Evolutionary conservation across 23 red algal genomes (phyloP).

Genomic region (Gracilaria domingensis): DNA sequence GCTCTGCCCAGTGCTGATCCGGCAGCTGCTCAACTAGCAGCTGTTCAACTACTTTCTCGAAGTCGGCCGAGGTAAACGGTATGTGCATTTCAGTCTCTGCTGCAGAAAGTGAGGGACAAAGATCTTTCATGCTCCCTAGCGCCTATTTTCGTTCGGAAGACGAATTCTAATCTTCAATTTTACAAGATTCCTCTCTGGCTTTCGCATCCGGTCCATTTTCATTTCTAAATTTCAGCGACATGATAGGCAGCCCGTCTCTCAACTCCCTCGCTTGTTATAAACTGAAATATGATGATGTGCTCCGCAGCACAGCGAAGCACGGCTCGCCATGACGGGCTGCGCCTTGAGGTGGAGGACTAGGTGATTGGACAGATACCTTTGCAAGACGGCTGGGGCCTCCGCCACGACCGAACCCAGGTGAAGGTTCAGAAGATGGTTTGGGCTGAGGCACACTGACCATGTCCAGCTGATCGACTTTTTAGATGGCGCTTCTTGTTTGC

Average conservation of each 20-base stretch:
- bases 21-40: slow-evolving; percentile 39
- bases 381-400: slow-evolving; percentile 12
- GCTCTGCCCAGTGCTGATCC: slow-evolving; percentile 51
- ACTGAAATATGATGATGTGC: slow-evolving; percentile 24
- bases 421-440: not conserved
- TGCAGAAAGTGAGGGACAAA: slow-evolving; percentile 8
- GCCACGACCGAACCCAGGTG: not conserved
- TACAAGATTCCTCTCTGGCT: not conserved
- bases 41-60: slow-evolving; percentile 19
- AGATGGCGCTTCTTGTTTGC: not conserved
- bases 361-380: not conserved
- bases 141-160: slow-evolving; percentile 36
- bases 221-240: not conserved
- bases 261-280: not conserved
- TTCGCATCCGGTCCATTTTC: not conserved
- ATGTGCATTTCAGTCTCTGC: not conserved
- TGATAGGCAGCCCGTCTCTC: not conserved
- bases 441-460: not conserved
- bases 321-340: not conserved
- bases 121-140: slow-evolving; percentile 26
- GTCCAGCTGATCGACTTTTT: not conserved
- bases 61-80: slow-evolving; percentile 48
- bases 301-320: not conserved
- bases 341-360: not conserved
- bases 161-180: slow-evolving; percentile 41